Evolutionary conservation across 805 yeast species (phyloP).

Genomic region (Wickerhamomyces queroliae): DNA sequence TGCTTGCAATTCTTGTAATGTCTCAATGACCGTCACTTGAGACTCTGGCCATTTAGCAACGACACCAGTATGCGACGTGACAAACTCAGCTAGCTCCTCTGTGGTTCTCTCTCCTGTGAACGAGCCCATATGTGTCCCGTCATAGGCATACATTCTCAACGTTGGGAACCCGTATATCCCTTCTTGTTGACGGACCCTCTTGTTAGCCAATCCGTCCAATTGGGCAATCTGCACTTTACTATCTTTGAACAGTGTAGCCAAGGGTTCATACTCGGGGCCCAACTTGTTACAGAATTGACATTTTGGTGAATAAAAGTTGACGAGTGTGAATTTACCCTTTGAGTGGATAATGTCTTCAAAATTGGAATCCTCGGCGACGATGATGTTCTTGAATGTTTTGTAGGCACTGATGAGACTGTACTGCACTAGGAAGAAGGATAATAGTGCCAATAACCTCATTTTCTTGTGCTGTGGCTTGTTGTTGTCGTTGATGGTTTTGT

Average conservation of each 20-base stretch:
- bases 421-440: background rate
- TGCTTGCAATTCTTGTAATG: slow-evolving; percentile 11
- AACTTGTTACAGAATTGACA: slow-evolving; percentile 44
- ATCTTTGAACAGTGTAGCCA: slow-evolving; percentile 37
- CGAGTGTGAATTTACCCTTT: slow-evolving; percentile 17
- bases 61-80: slow-evolving; percentile 28
- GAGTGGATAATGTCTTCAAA: slow-evolving; percentile 12
- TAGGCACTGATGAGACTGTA: no score
- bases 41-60: slow-evolving; percentile 26
- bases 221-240: slow-evolving; percentile 29
- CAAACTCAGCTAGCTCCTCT: slow-evolving; percentile 24
- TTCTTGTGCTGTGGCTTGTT: no score
- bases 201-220: slow-evolving; percentile 28
- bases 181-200: slow-evolving; percentile 32
- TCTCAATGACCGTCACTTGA: slow-evolving; percentile 8
- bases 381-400: slow-evolving; percentile 14
- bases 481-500: background rate
- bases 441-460: background rate
- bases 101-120: slow-evolving; percentile 31
- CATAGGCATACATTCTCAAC: slow-evolving; percentile 37
- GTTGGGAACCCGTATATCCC: slow-evolving; percentile 42
- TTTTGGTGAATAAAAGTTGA: slow-evolving; percentile 33
- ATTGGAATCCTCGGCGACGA: slow-evolving; percentile 18
- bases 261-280: slow-evolving; percentile 37
- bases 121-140: slow-evolving; percentile 33